Evolutionary conservation across 2,329 filamentous ascomycete genomes (phyloP).

Genomic region (Colletotrichum karsti): DNA sequence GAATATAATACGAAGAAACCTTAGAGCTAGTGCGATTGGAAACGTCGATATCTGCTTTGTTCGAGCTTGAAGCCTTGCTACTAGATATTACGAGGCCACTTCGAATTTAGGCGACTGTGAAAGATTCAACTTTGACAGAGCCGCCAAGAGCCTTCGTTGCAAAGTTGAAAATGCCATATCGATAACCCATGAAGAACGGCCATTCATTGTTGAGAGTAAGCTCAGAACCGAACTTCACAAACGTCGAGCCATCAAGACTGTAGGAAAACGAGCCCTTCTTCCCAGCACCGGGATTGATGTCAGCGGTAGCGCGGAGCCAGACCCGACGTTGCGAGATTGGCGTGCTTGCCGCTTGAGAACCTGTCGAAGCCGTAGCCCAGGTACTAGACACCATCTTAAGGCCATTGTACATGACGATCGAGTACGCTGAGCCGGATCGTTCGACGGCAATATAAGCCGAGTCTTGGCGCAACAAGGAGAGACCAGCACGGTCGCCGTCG

Average conservation of each 20-base stretch:
- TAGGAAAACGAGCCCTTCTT: conserved; percentile 43
- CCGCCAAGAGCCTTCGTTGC: conserved; percentile 46
- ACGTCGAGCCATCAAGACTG: conserved; percentile 51
- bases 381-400: conserved; percentile 24
- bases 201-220: conserved; percentile 49
- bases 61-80: too few relatives aligned
- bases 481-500: conserved; percentile 59
- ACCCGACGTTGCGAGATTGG: conserved; percentile 5
- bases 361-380: conserved; percentile 10
- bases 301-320: conserved; percentile 34
- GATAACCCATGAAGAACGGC: conserved; percentile 57
- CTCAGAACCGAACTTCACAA: conserved; percentile 42
- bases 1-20: too few relatives aligned
- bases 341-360: background rate
- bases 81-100: too few relatives aligned
- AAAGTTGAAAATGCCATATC: conserved; percentile 58
- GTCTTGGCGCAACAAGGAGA: conserved; percentile 59
- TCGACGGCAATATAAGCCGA: conserved; percentile 61
- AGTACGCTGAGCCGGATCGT: background rate
- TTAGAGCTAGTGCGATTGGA: too few relatives aligned
- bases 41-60: too few relatives aligned
- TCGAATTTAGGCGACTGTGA: too few relatives aligned
- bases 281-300: conserved; percentile 29
- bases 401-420: background rate
- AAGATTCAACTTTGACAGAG: background rate